These are phyloP conservation scores for Termitomyces sp. DNA, from an alignment of 768 basidiomycete species.

Conservation along the genomic window DNA sequence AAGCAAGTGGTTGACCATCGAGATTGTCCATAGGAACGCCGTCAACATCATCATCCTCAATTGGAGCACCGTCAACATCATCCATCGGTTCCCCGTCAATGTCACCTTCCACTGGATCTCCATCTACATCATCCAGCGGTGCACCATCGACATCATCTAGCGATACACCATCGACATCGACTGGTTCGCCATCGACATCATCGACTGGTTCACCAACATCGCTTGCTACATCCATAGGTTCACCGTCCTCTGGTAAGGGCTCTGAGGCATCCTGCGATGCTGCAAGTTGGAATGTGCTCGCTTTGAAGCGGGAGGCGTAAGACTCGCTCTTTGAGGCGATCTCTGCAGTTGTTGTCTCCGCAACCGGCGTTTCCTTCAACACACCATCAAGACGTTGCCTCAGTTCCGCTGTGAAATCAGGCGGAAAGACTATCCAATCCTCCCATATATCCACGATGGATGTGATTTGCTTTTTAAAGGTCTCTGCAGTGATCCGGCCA, in stretches of 20 bases:
- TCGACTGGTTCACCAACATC: conserved; percentile 43
- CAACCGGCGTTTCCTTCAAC: conserved; percentile 24
- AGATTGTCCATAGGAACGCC: conserved; percentile 17
- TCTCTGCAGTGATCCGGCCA: conserved; percentile 92
- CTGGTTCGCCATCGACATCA: conserved; percentile 42
- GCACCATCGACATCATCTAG: conserved; percentile 48
- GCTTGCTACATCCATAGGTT: conserved; percentile 29
- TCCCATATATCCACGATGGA: conserved; percentile 95
- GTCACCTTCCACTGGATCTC: conserved; percentile 35
- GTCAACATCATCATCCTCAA: conserved; percentile 11
- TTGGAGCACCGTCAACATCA: conserved; percentile 13
- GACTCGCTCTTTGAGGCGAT: conserved; percentile 24
- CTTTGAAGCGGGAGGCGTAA: conserved; percentile 67
- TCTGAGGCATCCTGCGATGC: conserved; percentile 25
- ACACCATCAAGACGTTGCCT: conserved; percentile 71
- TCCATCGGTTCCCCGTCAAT: conserved; percentile 37
- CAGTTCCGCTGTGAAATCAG: conserved; percentile 76
- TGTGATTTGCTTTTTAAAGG: conserved; percentile 91
- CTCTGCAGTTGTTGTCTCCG: conserved; percentile 25
- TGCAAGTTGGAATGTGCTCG: conserved; percentile 74
- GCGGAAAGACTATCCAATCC: conserved; percentile 95
- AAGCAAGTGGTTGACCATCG: conserved; percentile 3
- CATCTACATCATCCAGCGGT: conserved; percentile 39
- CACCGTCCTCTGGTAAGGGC: conserved; percentile 19
- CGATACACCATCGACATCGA: conserved; percentile 28